Conservation (phyloP, 2,329 filamentous ascomycete species). For the Claviceps pazoutovae region DNA sequence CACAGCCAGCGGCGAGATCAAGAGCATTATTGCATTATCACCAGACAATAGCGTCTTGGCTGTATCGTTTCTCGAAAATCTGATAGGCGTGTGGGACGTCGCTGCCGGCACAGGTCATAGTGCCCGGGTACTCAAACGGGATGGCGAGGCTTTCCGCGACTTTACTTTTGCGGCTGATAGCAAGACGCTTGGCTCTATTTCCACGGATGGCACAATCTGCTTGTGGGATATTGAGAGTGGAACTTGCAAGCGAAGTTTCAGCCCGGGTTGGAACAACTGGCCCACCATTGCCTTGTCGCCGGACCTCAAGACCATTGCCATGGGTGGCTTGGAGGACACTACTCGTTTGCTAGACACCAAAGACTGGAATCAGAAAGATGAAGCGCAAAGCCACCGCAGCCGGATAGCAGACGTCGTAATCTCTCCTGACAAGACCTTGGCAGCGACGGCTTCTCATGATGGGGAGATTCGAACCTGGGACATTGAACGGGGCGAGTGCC, state of each 20-base stretch:
- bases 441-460: constrained; percentile 6
- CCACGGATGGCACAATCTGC: constrained; percentile 6
- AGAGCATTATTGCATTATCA: constrained; percentile 7
- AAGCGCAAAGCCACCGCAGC: constrained; percentile 5
- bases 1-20: constrained; percentile 6
- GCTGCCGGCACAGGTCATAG: constrained; percentile 6
- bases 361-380: constrained; percentile 5
- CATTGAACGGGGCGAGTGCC: constrained; percentile 5
- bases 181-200: constrained; percentile 6
- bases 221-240: constrained; percentile 7
- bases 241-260: constrained; percentile 5
- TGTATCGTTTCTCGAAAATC: constrained; percentile 6
- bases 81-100: constrained; percentile 7
- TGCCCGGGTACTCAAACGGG: constrained; percentile 6
- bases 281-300: constrained; percentile 7
- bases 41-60: constrained; percentile 6
- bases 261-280: constrained; percentile 8
- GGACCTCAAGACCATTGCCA: constrained; percentile 6
- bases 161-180: constrained; percentile 7
- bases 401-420: constrained; percentile 6
- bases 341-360: constrained; percentile 6
- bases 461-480: constrained; percentile 6
- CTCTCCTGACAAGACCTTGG: constrained; percentile 5
- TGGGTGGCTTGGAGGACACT: constrained; percentile 6
- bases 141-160: constrained; percentile 6